Conservation (phyloP, 306 rosid species). For the Dryas alaskensis region DNA sequence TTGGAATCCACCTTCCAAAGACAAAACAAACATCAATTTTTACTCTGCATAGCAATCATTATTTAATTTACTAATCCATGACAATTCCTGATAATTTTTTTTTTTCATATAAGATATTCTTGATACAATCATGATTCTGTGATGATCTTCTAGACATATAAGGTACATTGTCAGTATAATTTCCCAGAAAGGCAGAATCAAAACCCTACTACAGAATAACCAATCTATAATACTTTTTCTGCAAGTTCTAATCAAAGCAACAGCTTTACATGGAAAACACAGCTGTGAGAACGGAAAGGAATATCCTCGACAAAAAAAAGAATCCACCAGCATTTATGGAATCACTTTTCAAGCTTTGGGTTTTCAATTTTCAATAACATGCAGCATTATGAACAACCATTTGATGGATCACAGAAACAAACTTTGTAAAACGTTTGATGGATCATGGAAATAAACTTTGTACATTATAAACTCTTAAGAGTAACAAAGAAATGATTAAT, state of each 20-base stretch:
- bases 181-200: background rate
- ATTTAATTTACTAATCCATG: background rate
- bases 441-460: background rate
- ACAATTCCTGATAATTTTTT: no score
- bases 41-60: background rate
- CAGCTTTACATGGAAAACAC: background rate
- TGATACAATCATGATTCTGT: background rate
- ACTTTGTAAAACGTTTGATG: background rate
- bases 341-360: background rate
- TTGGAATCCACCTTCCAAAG: slow-evolving; percentile 57
- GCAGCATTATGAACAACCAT: background rate
- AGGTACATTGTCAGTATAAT: background rate
- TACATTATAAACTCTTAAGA: no score
- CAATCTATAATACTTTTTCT: background rate
- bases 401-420: background rate
- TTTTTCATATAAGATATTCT: no score
- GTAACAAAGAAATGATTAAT: no score
- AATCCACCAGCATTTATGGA: background rate
- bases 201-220: background rate
- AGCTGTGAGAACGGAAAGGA: background rate
- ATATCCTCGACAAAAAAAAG: no score
- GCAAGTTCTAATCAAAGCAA: slow-evolving; percentile 1
- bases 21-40: background rate
- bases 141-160: background rate
- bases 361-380: background rate